Evolutionary conservation across 2,329 filamentous ascomycete species (phyloP), one percentile per base, ranked within the genome.

Genomic region (Pseudogymnoascus sp.): DNA sequence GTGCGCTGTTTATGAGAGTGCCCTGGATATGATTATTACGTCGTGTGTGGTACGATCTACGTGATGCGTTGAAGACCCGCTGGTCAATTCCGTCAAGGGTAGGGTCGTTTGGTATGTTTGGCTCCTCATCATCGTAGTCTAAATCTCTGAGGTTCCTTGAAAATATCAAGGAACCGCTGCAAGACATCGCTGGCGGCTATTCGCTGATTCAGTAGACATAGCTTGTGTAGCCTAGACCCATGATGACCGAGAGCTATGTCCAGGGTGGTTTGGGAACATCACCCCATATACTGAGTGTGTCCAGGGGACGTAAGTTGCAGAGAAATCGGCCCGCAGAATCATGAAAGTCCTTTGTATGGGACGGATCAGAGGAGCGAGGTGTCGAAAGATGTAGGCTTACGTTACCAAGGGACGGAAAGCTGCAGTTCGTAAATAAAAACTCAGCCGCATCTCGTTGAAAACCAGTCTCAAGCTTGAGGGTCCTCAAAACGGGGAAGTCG

Each of bases 11-110:
- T 41, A 63, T 43, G 8, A 64, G 16, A 5, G 41, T 2, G 32
- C 62, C 61, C 8, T 38, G 62, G 6, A 63, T 4, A 30, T 64
- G 62, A 6, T 61, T 61, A 28, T 54, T 18, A 14, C 63, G 63
- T 14, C 7, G 6, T 32, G 9, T 32, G 30, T 11, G 6, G 30
- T 32, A 32, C 28, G 28, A 30, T 7, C 28, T 7, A 30, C 4
- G 7, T 30, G 28, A 30, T 30, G 4, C 28, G 4, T 30, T 30
- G 7, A 30, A 30, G 28, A 4, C 28, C 28, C 7, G 28, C 28
- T 30, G 28, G 28, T 30, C 28, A 7, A 30, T 4, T 30, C 7
- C 28, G 28, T 30, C 28, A 30, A 30, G 7, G 9, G 30, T 32
- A 4, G 30, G 30, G 30, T 32, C 1, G 30, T 6, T 6, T 32